Conservation (phyloP, 1,284 basidiomycete genomes). For the Pseudozyma thailandica region DNA sequence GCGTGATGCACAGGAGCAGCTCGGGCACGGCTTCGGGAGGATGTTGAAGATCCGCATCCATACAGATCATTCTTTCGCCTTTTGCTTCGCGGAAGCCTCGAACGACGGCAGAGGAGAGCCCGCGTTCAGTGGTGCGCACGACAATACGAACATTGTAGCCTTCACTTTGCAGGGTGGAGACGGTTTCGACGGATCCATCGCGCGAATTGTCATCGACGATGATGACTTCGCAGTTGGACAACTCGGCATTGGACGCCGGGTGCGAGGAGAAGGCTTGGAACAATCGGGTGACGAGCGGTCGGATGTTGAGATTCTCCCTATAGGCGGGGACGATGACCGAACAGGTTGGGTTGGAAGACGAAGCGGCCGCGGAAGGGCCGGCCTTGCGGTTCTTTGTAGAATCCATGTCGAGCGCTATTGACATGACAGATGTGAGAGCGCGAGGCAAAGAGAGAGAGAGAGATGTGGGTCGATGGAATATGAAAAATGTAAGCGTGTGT, state of each 20-base stretch:
- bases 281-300: conserved; percentile 70
- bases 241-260: conserved; percentile 10
- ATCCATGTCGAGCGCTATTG: conserved; percentile 45
- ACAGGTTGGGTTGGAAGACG: conserved; percentile 10
- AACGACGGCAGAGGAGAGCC: conserved; percentile 71
- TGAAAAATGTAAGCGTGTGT: too few relatives aligned
- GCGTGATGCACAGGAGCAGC: conserved; percentile 68
- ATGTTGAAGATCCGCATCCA: conserved; percentile 72
- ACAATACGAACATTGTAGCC: conserved; percentile 71
- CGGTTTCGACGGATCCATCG: conserved; percentile 44
- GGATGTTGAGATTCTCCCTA: conserved; percentile 56
- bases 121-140: conserved; percentile 70
- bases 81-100: conserved; percentile 70
- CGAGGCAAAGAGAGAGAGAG: too few relatives aligned
- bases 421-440: conserved; percentile 20
- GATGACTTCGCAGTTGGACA: conserved; percentile 38
- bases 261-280: conserved; percentile 56
- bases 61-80: conserved; percentile 70
- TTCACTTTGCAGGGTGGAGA: conserved; percentile 33
- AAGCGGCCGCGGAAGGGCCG: conserved; percentile 7
- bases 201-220: conserved; percentile 51
- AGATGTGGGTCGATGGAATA: too few relatives aligned
- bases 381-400: conserved; percentile 28
- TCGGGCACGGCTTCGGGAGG: conserved; percentile 70
- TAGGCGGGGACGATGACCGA: conserved; percentile 57